A percentile compares a stretch with the other conserved stretches of the same genome.
Evolutionary conservation across 257 asterid genomes (phyloP).

Genomic region (Nyctanthes arbortristis): DNA sequence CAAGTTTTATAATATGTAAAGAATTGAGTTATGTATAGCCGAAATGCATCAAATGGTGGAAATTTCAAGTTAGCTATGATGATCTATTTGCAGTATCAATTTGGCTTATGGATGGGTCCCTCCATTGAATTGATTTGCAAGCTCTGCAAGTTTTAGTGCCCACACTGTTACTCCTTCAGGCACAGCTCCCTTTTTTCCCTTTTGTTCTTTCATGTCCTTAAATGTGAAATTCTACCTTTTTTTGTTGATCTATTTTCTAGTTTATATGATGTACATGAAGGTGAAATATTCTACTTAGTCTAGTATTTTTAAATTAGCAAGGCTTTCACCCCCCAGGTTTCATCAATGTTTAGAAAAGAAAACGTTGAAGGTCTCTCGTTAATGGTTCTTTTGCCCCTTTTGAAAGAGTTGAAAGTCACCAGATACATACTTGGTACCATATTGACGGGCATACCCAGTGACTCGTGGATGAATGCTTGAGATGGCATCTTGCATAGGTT

Average conservation of each 20-base stretch:
- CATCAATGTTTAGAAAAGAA: background rate
- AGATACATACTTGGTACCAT: conserved; percentile 89
- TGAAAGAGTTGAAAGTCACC: no score
- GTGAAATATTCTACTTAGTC: background rate
- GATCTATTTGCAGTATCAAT: conserved; percentile 24
- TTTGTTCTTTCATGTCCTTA: background rate
- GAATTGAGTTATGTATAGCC: background rate
- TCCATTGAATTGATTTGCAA: conserved; percentile 28
- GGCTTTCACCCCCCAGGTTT: background rate
- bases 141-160: conserved; percentile 36
- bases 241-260: background rate
- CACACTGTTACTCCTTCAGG: conserved; percentile 21
- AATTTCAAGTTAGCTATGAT: conserved; percentile 33
- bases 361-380: background rate
- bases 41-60: conserved; percentile 6
- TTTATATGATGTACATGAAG: background rate
- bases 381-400: no score
- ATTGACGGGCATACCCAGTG: conserved; percentile 70
- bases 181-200: conserved; percentile 10
- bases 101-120: conserved; percentile 40
- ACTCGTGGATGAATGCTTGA: conserved; percentile 75
- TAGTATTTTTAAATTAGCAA: background rate
- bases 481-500: conserved; percentile 94
- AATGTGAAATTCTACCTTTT: background rate
- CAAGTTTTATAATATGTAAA: background rate